Conservation (phyloP, 2,329 filamentous ascomycete genomes). For the Monilinia laxa region DNA sequence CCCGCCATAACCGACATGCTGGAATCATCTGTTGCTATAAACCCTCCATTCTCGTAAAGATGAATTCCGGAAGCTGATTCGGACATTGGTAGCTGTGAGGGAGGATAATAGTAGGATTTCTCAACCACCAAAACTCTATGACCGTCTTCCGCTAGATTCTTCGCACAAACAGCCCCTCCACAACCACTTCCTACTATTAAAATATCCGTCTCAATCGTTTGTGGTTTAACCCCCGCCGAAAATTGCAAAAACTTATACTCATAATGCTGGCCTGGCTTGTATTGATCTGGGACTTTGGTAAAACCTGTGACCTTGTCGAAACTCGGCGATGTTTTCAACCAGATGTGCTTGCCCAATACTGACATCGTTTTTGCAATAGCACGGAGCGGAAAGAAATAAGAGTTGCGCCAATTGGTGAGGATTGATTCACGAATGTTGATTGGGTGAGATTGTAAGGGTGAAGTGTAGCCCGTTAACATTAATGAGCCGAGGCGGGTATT, state of each 20-base stretch:
- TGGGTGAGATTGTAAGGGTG: conserved; percentile 61
- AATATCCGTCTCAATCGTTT: conserved; percentile 73
- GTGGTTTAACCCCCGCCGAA: conserved; percentile 42
- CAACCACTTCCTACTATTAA: conserved; percentile 86
- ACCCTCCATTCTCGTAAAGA: conserved; percentile 68
- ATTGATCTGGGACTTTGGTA: conserved; percentile 50
- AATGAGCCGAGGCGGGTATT: conserved; percentile 64
- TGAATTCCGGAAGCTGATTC: conserved; percentile 58
- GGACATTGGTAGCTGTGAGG: conserved; percentile 72
- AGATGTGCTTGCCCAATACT: conserved; percentile 49
- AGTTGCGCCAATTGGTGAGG: conserved; percentile 60
- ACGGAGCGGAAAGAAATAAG: conserved; percentile 56
- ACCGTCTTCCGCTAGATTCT: conserved; percentile 75
- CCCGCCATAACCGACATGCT: conserved; percentile 65
- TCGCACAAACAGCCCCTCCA: conserved; percentile 78
- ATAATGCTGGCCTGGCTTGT: conserved; percentile 42
- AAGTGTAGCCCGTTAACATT: conserved; percentile 65
- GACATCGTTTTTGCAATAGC: conserved; percentile 56
- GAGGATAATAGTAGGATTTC: conserved; percentile 74
- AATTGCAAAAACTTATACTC: conserved; percentile 40
- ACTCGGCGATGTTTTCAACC: conserved; percentile 51
- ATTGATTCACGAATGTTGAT: conserved; percentile 60
- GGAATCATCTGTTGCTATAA: conserved; percentile 55
- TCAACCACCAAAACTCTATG: conserved; percentile 77
- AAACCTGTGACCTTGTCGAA: conserved; percentile 59